Base-by-base conservation (phyloP, 1,284 basidiomycete genomes). In the Fomitopsis palustris region DNA sequence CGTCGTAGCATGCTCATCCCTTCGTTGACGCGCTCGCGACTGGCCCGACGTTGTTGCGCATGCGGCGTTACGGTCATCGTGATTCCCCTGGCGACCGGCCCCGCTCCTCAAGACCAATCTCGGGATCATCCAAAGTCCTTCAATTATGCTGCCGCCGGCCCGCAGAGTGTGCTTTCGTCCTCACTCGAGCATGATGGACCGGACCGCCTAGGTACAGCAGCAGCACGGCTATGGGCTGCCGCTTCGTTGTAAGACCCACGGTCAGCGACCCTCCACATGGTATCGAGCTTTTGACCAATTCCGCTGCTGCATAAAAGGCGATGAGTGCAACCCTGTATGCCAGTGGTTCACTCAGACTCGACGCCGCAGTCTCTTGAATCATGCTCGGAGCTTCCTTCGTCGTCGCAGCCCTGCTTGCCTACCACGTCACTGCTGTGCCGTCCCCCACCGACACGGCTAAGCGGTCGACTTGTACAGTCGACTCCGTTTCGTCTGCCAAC, bases 381-480 rank as follows among this genome's bases (percentile, higher is more conserved):
- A 54, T 54, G 53, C 23, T 42, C 35, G 17, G 53, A 10, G 17
- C 25, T 5, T 19, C 25, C 16, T 41, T 19, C 12, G 12, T 54
- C 53, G 10, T 54, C 38, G 38, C 14, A n/a, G 35, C 53, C n/a
- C 33, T 54, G 6, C 53, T 54, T 16, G 31, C 35, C 23, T 21
- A 4, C 37, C 19, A n/a, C 25, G 38, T 17, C 8, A 1, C 29
- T 29, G 53, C 53, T 29, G 25, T 42, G 17, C 53, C 53, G 10
- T 23, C n/a, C 6, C 19, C 33, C 19, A 27, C 25, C 17, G 3
- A 27, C 21, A 41, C 42, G 9, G 41, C 54, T 4, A 49, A 49
- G 45, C 55, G 37, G 14, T 37, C 45, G 33, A 51, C 55, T 33
- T 56, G 55, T 35, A 56, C 55, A 17, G 55, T 51, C 12, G 35